Evolutionary conservation across 768 basidiomycete genomes (phyloP).

Genomic region (Panus rudis): DNA sequence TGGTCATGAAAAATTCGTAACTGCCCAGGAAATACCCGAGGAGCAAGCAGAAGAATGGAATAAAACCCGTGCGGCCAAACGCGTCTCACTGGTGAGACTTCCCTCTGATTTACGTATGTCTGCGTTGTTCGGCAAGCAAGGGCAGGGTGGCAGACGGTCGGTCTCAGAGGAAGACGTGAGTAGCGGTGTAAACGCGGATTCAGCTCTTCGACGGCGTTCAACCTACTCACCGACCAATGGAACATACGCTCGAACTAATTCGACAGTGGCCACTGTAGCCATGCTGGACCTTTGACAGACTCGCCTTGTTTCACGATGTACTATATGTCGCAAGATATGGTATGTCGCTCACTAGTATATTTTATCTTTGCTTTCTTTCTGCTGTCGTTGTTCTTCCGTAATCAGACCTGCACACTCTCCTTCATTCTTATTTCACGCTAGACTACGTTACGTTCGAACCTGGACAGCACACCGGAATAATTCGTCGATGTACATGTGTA

Average conservation of each 20-base stretch:
- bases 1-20: conserved; percentile 40
- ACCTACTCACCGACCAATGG: conserved; percentile 6
- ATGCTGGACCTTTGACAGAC: conserved; percentile 14
- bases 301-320: not conserved
- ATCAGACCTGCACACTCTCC: no score
- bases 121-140: conserved; percentile 19
- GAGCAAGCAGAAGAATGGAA: conserved; percentile 89
- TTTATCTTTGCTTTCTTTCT: not conserved
- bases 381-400: conserved; percentile 6
- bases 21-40: conserved; percentile 38
- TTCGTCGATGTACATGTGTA: no score
- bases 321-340: no score
- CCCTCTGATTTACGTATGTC: conserved; percentile 46
- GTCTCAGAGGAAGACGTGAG: conserved; percentile 15
- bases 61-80: conserved; percentile 76
- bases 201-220: conserved; percentile 4
- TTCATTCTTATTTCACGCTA: no score
- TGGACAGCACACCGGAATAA: no score
- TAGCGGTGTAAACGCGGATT: conserved; percentile 2
- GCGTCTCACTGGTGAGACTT: conserved; percentile 73
- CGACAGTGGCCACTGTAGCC: conserved; percentile 12
- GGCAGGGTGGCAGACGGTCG: conserved; percentile 12
- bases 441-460: no score
- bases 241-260: conserved; percentile 12
- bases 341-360: no score